Conservation (phyloP, 2,329 filamentous ascomycete species). For the Calonectria henricotiae region DNA sequence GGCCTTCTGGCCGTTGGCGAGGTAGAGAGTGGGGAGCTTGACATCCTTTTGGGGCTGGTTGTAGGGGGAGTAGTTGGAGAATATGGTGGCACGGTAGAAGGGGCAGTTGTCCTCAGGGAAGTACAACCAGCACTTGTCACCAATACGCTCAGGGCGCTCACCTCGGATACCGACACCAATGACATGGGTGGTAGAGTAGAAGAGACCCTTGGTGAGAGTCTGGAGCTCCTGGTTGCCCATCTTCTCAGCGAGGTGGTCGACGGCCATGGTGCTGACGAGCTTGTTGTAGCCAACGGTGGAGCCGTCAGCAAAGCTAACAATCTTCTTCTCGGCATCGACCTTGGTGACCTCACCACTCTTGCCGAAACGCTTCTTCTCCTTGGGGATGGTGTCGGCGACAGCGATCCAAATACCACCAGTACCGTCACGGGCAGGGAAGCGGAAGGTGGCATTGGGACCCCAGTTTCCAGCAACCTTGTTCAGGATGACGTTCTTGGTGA, state of each 20-base stretch:
- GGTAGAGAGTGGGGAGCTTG: conserved; percentile 89
- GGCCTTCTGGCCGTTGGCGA: conserved; percentile 89
- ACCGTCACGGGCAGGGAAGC: conserved; percentile 95
- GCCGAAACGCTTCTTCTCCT: conserved; percentile 93
- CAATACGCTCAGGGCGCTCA: conserved; percentile 92
- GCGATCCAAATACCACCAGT: conserved; percentile 99
- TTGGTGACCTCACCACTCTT: conserved; percentile 87
- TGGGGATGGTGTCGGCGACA: conserved; percentile 91
- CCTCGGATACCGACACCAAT: conserved; percentile 96
- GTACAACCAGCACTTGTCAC: conserved; percentile 99
- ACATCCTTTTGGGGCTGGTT: conserved; percentile 90
- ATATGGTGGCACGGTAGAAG: conserved; percentile 99
- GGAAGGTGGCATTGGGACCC: conserved; percentile 98
- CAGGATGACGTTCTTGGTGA: conserved; percentile 94
- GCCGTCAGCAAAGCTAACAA: conserved; percentile 86
- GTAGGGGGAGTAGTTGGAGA: conserved; percentile 99
- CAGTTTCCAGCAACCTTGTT: conserved; percentile 97
- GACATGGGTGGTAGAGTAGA: conserved; percentile 97
- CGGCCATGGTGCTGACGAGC: conserved; percentile 95
- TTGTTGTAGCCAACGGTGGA: conserved; percentile 92
- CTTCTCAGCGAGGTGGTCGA: conserved; percentile 88
- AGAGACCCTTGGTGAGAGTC: conserved; percentile 89
- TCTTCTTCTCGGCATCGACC: conserved; percentile 89
- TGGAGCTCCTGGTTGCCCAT: conserved; percentile 92
- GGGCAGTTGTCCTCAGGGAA: conserved; percentile 99